Evolutionary conservation across 495 filamentous ascomycete genomes (phyloP), one percentile per base, ranked within the genome.

Genomic region (Penicillium longicatenatum): DNA sequence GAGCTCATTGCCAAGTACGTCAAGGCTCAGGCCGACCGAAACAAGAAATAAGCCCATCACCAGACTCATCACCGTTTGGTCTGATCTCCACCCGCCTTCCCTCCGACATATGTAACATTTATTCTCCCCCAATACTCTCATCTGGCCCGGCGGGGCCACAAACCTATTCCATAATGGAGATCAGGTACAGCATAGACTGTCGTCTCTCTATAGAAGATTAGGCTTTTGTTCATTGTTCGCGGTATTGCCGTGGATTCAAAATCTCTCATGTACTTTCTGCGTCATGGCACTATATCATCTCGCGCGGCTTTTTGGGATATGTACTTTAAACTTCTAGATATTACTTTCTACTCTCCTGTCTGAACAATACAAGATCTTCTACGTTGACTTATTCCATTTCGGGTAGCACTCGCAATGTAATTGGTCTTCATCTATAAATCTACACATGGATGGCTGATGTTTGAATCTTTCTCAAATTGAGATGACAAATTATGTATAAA

Each of bases 1-100:
- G 95, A 98, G 73, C 79, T 99, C 49, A 77, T 98, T 33, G 85
- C 86, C 54, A 92, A 93, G 78, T 84, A 96, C 76, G 76, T 93
- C 72, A 96, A 96, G 83, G 88, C 88, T 69, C 83, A 89, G 67
- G 87, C 86, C 57, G 88, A 86, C 58, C 86, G 87, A 72, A 82
- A 86, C 63, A 89, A 88, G 75, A 84, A 84, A 76, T 86, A 75
- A 76, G 63, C 59, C 16, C 33, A 52, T 55, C 39, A 42, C 35
- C 39, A 20, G 4, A 45, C 4, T 35, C 26, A 24, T 22, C 12
- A 8, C 19, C 31, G 22, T 53, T 26, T 31, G n/a, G 16, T 33
- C 17, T 39, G 29, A 54, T 21, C 21, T 31, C 24, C 35, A 20
- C 22, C 41, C 21, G 26, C 52, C 19, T 45, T 35, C 37, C 17